Conservation (phyloP, 768 basidiomycete species). For the Tricholoma terreum region DNA sequence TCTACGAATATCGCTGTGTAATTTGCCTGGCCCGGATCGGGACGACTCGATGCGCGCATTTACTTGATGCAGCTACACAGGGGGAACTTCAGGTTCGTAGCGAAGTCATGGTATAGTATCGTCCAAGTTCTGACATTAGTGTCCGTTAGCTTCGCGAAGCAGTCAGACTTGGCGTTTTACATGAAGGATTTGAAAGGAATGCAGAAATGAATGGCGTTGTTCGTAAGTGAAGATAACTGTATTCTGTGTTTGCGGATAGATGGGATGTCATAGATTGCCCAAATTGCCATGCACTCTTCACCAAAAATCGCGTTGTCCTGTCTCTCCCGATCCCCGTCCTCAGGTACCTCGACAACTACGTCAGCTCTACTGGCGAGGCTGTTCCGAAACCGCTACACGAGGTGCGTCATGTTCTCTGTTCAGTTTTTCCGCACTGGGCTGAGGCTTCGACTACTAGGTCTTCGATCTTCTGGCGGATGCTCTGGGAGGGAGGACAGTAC, state of each 20-base stretch:
- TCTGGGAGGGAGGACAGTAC: not conserved
- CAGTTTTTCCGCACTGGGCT: not conserved
- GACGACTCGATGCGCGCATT: too few relatives aligned
- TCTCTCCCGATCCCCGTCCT: too few relatives aligned
- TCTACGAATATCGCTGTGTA: too few relatives aligned
- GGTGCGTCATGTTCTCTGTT: not conserved
- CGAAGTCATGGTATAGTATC: too few relatives aligned
- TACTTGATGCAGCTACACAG: too few relatives aligned
- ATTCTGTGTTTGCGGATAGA: not conserved
- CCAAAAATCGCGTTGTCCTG: too few relatives aligned
- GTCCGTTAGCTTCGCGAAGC: not conserved
- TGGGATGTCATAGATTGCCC: not conserved
- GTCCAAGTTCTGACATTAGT: not conserved
- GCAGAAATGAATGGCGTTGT: not conserved
- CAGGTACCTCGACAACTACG: too few relatives aligned
- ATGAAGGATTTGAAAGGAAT: not conserved
- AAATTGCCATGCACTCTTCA: too few relatives aligned
- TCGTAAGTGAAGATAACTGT: not conserved
- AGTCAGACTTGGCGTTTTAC: not conserved
- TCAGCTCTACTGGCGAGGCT: not conserved
- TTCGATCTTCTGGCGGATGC: not conserved
- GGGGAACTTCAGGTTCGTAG: too few relatives aligned
- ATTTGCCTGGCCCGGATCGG: too few relatives aligned
- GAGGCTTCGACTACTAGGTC: not conserved
- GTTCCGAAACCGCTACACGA: not conserved